Percentiles rank a stretch among this genome's conserved stretches.
Conservation (phyloP, 139 green algal species). For the Chlamydomonas urium region DNA sequence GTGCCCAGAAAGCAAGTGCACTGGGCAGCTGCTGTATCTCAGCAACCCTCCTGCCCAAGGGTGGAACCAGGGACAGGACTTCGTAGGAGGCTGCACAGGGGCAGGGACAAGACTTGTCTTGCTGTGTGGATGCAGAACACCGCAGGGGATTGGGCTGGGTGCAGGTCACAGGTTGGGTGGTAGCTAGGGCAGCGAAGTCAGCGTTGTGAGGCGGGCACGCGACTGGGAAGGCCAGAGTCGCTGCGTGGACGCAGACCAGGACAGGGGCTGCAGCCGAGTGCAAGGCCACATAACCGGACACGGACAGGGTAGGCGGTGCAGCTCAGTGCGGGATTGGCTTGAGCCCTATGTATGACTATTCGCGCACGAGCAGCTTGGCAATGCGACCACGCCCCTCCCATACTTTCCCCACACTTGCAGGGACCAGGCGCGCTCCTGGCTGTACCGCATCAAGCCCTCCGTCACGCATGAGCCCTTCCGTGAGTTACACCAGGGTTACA, state of each 20-base stretch:
- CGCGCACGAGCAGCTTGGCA: conserved; percentile 3
- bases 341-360: too few relatives aligned
- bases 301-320: not conserved
- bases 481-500: too few relatives aligned
- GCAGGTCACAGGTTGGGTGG: too few relatives aligned
- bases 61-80: too few relatives aligned
- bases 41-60: not conserved
- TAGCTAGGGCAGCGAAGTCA: too few relatives aligned
- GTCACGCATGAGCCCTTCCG: conserved; percentile 75
- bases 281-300: not conserved
- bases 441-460: conserved; percentile 89
- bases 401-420: conserved; percentile 24
- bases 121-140: too few relatives aligned
- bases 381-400: too few relatives aligned
- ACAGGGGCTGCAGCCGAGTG: not conserved
- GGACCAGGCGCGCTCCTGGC: conserved; percentile 73
- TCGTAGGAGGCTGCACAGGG: not conserved
- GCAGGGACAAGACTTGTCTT: too few relatives aligned
- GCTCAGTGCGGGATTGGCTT: too few relatives aligned
- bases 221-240: not conserved
- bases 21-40: not conserved
- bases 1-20: conserved; percentile 60
- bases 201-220: too few relatives aligned
- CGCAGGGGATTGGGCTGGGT: too few relatives aligned
- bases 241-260: not conserved